Evolutionary conservation across 164 flowering plant genomes (phyloP).

Genomic region (Piper betle): DNA sequence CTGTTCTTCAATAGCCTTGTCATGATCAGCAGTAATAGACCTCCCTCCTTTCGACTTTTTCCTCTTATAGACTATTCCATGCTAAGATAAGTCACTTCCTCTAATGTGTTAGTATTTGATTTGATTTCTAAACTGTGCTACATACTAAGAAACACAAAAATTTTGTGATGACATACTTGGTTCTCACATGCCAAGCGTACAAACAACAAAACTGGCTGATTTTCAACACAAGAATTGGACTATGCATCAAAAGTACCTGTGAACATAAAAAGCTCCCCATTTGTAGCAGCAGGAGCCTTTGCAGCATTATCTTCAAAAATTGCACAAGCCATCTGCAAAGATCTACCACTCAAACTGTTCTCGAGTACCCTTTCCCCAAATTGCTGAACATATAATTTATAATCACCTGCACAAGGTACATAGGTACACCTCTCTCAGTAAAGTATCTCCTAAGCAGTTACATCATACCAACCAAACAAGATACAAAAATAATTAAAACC

Average conservation of each 20-base stretch:
- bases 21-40: too few relatives aligned
- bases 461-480: background rate
- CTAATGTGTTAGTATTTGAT: too few relatives aligned
- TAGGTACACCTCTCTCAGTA: constrained; percentile 2
- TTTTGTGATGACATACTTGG: too few relatives aligned
- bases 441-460: background rate
- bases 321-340: constrained; percentile 98
- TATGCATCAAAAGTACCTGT: constrained; percentile 38
- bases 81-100: too few relatives aligned
- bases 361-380: constrained; percentile 50
- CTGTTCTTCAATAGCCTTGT: too few relatives aligned
- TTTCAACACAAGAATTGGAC: background rate
- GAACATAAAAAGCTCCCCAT: constrained; percentile 85
- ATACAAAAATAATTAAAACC: too few relatives aligned
- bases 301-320: constrained; percentile 69
- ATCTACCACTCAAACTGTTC: constrained; percentile 90
- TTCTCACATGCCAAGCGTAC: too few relatives aligned
- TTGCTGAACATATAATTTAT: constrained; percentile 73
- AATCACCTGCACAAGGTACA: constrained; percentile 47
- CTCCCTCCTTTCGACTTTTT: too few relatives aligned
- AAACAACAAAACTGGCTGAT: background rate
- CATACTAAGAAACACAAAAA: too few relatives aligned
- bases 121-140: too few relatives aligned
- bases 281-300: constrained; percentile 47
- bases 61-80: too few relatives aligned